Base-by-base conservation (phyloP, 2,329 filamentous ascomycete genomes). In the Camptophora hylomeconis region DNA sequence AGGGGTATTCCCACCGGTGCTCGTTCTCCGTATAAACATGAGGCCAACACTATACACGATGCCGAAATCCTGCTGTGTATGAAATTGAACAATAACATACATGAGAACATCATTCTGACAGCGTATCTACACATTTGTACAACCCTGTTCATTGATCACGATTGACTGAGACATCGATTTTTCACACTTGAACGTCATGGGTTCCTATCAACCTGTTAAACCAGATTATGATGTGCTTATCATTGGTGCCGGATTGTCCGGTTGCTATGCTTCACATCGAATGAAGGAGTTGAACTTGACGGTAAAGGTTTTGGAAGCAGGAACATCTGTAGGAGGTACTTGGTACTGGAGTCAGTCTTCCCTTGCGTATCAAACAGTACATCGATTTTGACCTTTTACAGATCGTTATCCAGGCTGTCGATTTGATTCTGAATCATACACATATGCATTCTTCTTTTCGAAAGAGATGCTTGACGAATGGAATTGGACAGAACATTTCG, bases 361-460 rank as follows among this genome's bases (percentile, higher is more conserved):
- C 21, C 21, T 11, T 23, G n/a, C 14, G 6, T 11, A 13, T 5
- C 11, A 5, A 23, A 23, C 5, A n/a, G 5, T 6, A 23, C 5
- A 6, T 11, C 10, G 11, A n/a, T 23, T n/a, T 13, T 23, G 10
- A 23, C 21, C 6, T 6, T 23, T 13, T n/a, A 23, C 5, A n/a
- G 71, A 70, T 45, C 57, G 58, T 39, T 72, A 70, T 38, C 68
- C 65, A 1, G 68, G 67, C 1, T 60, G 65, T 2, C 49, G 56
- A 0, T 65, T 71, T 2, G 71, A 75, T 48, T 65, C 59, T 0
- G 59, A 67, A 30, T 54, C 65, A 2, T 61, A 63, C 0, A 52
- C 61, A 25, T 72, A 72, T 33, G 56, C 69, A 36, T 65, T 64
- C 32, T 65, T 58, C 1, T 63, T 57, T 44, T 63, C 64, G 1